Conservation (phyloP, 2,329 filamentous ascomycete species). For the Myriangium duriaei region DNA sequence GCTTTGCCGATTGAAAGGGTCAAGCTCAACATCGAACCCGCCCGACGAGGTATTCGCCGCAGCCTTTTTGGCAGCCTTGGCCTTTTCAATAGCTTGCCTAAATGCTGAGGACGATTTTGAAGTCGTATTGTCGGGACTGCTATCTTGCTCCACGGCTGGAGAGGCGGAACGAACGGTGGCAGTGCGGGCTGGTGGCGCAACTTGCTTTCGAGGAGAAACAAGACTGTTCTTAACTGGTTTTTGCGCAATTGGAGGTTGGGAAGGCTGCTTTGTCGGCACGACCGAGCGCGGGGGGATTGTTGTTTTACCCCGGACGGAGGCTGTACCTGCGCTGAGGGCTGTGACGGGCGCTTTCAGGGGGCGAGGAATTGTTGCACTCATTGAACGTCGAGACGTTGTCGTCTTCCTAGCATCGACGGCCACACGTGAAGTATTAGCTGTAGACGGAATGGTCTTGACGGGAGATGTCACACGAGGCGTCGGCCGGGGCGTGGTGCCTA, state of each 20-base stretch:
- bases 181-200: background rate
- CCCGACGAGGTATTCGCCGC: conserved; percentile 28
- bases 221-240: too few species aligned
- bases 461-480: conserved; percentile 21
- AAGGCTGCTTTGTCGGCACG: too few species aligned
- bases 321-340: conserved; percentile 13
- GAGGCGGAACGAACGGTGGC: background rate
- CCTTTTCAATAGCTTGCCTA: conserved; percentile 83
- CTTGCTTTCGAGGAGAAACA: too few species aligned
- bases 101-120: conserved; percentile 65
- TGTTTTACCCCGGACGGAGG: too few species aligned
- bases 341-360: conserved; percentile 10
- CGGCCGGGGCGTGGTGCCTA: conserved; percentile 23
- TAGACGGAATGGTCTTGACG: conserved; percentile 14
- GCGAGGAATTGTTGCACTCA: conserved; percentile 6
- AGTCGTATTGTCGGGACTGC: conserved; percentile 12
- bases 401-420: conserved; percentile 1
- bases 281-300: too few species aligned
- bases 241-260: too few species aligned
- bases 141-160: background rate
- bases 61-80: conserved; percentile 54
- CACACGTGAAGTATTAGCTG: background rate
- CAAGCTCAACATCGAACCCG: conserved; percentile 46
- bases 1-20: conserved; percentile 59
- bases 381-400: conserved; percentile 1